phyloP scores from a whole-genome alignment of 2,329 filamentous ascomycete genomes.

The Paracoccidioides brasiliensis region DNA sequence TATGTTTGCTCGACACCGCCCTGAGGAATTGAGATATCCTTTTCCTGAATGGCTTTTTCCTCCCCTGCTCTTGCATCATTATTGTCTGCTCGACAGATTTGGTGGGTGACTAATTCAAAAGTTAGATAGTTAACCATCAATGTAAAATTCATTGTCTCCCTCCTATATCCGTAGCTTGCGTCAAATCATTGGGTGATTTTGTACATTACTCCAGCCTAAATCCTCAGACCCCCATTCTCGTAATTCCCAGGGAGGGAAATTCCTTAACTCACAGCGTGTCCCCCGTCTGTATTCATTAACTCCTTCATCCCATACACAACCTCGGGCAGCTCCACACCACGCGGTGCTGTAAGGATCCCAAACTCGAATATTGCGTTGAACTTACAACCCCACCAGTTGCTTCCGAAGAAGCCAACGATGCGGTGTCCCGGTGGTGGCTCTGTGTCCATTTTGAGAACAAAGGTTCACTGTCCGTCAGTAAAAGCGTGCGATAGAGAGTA shows the following conservation, averaged over 20 bases:
- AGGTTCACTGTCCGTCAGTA: not conserved
- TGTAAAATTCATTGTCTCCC: not conserved
- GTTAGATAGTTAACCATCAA: not conserved
- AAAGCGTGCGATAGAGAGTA: not conserved
- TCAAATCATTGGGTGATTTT: not conserved
- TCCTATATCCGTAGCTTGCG: not conserved
- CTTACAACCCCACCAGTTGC: conserved; percentile 16
- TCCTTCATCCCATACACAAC: conserved; percentile 32
- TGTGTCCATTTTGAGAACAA: not conserved
- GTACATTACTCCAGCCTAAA: not conserved
- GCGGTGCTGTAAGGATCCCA: conserved; percentile 37
- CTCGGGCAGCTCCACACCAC: conserved; percentile 25
- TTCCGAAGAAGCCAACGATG: conserved; percentile 37
- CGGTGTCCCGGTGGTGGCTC: conserved; percentile 23
- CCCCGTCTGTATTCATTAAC: conserved; percentile 15
- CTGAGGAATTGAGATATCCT: not conserved
- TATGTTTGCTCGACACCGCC: not conserved
- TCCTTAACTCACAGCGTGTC: not conserved
- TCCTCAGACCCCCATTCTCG: not conserved
- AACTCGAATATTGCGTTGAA: conserved; percentile 26
- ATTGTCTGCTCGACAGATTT: not conserved
- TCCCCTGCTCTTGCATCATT: not conserved
- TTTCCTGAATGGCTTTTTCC: not conserved
- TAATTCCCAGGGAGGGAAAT: not conserved
- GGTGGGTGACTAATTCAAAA: not conserved